Percentiles rank a stretch among this genome's conserved stretches.
phyloP scores from a whole-genome alignment of 2,329 filamentous ascomycete species.

The Curvularia spicifera region DNA sequence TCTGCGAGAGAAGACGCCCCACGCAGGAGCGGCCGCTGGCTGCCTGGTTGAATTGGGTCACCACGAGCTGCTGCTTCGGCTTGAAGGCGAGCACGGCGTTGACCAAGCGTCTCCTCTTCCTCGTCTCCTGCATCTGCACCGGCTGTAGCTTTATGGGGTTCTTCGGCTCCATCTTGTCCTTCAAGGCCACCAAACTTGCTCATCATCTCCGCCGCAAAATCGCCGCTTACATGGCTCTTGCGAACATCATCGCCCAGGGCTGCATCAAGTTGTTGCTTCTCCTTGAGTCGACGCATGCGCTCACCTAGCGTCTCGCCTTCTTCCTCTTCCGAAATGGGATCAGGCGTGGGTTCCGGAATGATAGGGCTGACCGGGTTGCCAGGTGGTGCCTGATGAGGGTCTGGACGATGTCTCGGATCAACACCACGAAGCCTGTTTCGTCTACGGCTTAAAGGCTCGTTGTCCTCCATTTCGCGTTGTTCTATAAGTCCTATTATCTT shows the following conservation, averaged over 20 bases:
- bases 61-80: conserved; percentile 67
- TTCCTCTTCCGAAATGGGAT: conserved; percentile 44
- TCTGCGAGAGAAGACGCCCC: conserved; percentile 65
- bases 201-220: conserved; percentile 74
- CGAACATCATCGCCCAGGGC: conserved; percentile 52
- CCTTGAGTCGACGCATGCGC: conserved; percentile 69
- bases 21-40: conserved; percentile 46
- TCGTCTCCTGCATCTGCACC: conserved; percentile 36
- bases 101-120: conserved; percentile 79
- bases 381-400: conserved; percentile 25
- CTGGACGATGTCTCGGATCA: conserved; percentile 33
- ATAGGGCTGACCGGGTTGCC: conserved; percentile 36
- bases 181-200: conserved; percentile 48
- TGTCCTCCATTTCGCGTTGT: conserved; percentile 84
- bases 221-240: conserved; percentile 63
- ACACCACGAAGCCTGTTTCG: conserved; percentile 75
- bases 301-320: conserved; percentile 71
- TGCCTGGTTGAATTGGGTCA: conserved; percentile 26
- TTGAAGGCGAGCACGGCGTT: conserved; percentile 75
- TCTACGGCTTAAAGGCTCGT: conserved; percentile 82
- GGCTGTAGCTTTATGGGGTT: conserved; percentile 30
- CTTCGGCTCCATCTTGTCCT: conserved; percentile 22
- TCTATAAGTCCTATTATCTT: conserved; percentile 78
- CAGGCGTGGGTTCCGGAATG: conserved; percentile 37
- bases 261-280: conserved; percentile 58